Conservation (phyloP, 139 green algal species). For the Deuterostichococcus epilithicus region DNA sequence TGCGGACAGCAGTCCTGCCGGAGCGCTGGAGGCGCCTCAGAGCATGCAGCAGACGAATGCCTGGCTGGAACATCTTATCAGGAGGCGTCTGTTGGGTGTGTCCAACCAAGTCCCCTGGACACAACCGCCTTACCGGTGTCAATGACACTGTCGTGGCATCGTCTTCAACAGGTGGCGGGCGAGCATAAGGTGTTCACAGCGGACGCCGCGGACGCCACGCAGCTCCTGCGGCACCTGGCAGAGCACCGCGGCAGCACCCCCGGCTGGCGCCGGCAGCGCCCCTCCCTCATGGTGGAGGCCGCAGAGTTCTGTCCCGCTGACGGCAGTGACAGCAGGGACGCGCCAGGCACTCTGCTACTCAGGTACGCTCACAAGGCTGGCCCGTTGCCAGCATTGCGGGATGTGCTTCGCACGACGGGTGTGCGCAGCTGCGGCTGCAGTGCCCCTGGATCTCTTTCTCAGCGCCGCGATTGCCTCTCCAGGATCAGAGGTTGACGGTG, state of each 20-base stretch:
- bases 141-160: background rate
- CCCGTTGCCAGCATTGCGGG: too few species aligned
- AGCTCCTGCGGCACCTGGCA: slow-evolving; percentile 65
- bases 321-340: background rate
- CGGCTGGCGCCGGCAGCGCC: slow-evolving; percentile 70
- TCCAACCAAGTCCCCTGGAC: too few species aligned
- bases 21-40: too few species aligned
- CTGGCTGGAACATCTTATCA: too few species aligned
- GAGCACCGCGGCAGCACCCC: slow-evolving; percentile 45
- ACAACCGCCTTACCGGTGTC: too few species aligned
- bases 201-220: slow-evolving; percentile 49
- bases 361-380: slow-evolving; percentile 6
- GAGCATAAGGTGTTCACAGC: slow-evolving; percentile 52
- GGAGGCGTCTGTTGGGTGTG: background rate
- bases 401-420: slow-evolving; percentile 9
- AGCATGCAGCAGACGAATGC: too few species aligned
- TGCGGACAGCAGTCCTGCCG: too few species aligned
- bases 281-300: slow-evolving; percentile 59
- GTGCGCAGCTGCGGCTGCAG: slow-evolving; percentile 3
- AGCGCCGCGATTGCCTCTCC: too few species aligned
- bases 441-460: too few species aligned
- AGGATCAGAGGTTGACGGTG: too few species aligned
- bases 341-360: slow-evolving; percentile 21
- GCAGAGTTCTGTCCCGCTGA: slow-evolving; percentile 32
- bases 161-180: slow-evolving; percentile 35